Evolutionary conservation across 495 filamentous ascomycete genomes (phyloP), one percentile per base, ranked within the genome.

Genomic region (Hypoxylon intermedium): DNA sequence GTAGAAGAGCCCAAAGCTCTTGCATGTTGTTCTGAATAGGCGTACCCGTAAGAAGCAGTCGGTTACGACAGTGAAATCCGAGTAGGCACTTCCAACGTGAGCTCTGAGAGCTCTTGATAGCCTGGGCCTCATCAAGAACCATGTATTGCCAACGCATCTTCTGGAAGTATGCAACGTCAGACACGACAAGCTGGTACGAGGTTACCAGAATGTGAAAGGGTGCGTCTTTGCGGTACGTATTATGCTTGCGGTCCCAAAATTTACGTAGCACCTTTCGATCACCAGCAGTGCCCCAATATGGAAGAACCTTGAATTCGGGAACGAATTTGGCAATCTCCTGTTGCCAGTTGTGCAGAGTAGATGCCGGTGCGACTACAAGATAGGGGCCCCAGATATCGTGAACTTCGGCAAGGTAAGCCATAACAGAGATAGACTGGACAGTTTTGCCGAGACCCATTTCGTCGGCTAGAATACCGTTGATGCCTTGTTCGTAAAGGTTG

Each of bases 21-120:
- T 98, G 94, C 94, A 98, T 98, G 79, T 97, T 98, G 75, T 98
- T 98, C 74, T 98, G 94, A 69, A 98, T 98, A 2, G 94, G 94
- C 6, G 94, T 98, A 77, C 94, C 94, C 1, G 94, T 98, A 18
- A 98, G 84, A 34, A 98, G 78, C 6, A 98, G 85, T 54, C 94
- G 89, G 74, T 98, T 98, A 36, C 94, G 90, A 74, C 93, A 98
- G 69, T 91, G 89, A 79, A 98, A 97, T 12, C 91, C 90, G 15
- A 98, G 80, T 59, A 98, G 74, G 62, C 87, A 90, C 82, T 98
- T 98, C 94, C 94, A 98, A 65, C 94, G 86, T 3, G 93, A 95
- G 75, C 92, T 97, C 63, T 89, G 85, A 11, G 95, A 97, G 46
- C 92, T 97, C 79, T 98, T 98, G 85, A 98, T 98, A 44, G 94